Evolutionary conservation across 2,329 filamentous ascomycete species (phyloP).

Genomic region (Penicillium sp.): DNA sequence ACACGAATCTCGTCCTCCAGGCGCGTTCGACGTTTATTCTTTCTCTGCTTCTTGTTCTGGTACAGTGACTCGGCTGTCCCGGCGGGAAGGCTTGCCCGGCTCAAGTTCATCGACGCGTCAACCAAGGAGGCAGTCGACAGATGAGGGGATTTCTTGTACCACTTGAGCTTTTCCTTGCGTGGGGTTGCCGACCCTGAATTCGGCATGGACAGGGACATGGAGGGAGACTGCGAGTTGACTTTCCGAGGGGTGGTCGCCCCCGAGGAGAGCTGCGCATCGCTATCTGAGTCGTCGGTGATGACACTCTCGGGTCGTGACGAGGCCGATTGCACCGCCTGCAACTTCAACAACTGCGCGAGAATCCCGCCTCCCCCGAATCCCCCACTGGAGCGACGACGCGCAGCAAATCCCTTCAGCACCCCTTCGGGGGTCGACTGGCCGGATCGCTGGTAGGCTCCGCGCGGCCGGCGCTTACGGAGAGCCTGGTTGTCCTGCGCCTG

Average conservation of each 20-base stretch:
- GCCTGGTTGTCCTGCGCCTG: conserved; percentile 17
- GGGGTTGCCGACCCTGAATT: conserved; percentile 29
- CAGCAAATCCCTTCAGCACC: conserved; percentile 18
- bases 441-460: conserved; percentile 29
- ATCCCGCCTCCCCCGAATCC: conserved; percentile 49
- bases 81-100: conserved; percentile 26
- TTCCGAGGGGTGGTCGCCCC: conserved; percentile 26
- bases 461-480: conserved; percentile 24
- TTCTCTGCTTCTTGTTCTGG: conserved; percentile 13
- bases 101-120: conserved; percentile 35
- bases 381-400: conserved; percentile 22
- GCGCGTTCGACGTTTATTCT: conserved; percentile 27
- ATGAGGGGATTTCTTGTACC: conserved; percentile 38
- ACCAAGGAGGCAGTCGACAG: conserved; percentile 35
- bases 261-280: conserved; percentile 23
- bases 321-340: conserved; percentile 52
- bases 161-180: conserved; percentile 36
- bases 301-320: conserved; percentile 24
- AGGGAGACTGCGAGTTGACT: conserved; percentile 17
- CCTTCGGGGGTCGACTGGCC: conserved; percentile 29
- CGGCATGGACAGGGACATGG: conserved; percentile 12
- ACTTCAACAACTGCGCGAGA: conserved; percentile 63
- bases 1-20: conserved; percentile 52
- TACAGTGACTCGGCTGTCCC: conserved; percentile 18
- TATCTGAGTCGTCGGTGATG: conserved; percentile 29